These are phyloP conservation scores for Calonectria hawksworthii DNA, from an alignment of 2,329 filamentous ascomycete genomes.

Conservation along the genomic window DNA sequence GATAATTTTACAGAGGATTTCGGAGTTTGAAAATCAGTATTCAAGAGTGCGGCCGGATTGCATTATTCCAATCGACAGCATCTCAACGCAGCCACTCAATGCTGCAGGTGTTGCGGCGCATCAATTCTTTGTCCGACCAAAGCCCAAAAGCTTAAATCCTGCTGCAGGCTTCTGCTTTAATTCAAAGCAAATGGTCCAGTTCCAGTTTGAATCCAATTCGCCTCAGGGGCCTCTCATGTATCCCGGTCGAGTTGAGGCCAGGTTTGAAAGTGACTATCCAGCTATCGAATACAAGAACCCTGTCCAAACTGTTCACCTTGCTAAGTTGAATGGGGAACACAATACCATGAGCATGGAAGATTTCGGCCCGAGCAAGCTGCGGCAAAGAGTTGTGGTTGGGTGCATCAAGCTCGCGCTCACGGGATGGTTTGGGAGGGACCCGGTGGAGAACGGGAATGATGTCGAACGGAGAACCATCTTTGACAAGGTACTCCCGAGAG, in stretches of 20 bases:
- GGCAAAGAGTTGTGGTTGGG: background rate
- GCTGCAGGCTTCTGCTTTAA: background rate
- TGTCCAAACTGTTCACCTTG: background rate
- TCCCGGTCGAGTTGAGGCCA: constrained; percentile 1
- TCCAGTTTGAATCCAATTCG: background rate
- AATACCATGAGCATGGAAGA: background rate
- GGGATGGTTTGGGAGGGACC: constrained; percentile 8
- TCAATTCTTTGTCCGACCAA: background rate
- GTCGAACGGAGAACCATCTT: background rate
- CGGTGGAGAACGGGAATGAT: too few species aligned
- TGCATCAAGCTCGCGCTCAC: background rate
- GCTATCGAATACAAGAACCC: background rate
- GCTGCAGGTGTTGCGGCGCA: background rate
- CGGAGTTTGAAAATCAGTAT: background rate
- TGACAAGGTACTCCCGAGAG: background rate
- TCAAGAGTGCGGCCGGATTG: background rate
- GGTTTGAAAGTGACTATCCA: background rate
- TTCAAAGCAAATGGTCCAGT: background rate
- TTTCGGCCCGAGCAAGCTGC: background rate
- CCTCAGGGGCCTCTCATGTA: background rate
- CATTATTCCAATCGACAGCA: background rate
- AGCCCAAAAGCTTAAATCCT: background rate
- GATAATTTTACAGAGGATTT: background rate
- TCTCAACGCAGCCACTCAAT: background rate
- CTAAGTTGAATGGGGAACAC: background rate